Conservation (phyloP, 805 yeast genomes). For the Candida lessepsii region DNA sequence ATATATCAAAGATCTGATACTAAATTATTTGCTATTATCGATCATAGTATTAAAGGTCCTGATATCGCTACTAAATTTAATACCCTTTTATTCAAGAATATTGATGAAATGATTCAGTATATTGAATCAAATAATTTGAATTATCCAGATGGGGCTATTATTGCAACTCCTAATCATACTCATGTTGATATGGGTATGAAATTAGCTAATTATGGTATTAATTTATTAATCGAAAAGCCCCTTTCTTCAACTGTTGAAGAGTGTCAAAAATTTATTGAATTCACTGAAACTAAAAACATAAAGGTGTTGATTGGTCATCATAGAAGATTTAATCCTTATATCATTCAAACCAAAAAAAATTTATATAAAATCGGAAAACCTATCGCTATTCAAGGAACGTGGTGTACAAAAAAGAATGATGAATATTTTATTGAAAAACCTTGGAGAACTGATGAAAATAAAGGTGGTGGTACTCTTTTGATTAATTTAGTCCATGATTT, state of each 20-base stretch:
- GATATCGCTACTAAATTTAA: conserved; percentile 26
- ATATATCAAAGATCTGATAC: conserved; percentile 24
- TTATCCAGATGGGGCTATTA: conserved; percentile 40
- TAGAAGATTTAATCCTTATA: conserved; percentile 42
- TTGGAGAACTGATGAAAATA: conserved; percentile 35
- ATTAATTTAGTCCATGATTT: conserved; percentile 43
- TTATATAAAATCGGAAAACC: conserved; percentile 29
- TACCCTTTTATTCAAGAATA: conserved; percentile 23
- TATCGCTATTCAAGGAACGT: conserved; percentile 41
- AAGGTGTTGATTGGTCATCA: conserved; percentile 42
- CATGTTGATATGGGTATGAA: conserved; percentile 34
- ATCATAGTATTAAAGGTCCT: conserved; percentile 31
- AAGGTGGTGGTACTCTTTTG: conserved; percentile 42
- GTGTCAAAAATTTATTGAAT: conserved; percentile 28
- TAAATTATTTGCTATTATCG: conserved; percentile 34
- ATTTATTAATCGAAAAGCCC: conserved; percentile 42
- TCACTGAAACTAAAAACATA: conserved; percentile 19
- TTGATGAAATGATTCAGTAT: conserved; percentile 26
- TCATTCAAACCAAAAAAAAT: conserved; percentile 36
- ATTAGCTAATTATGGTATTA: conserved; percentile 35
- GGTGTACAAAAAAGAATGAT: conserved; percentile 38
- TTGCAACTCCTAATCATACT: conserved; percentile 43
- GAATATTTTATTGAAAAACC: conserved; percentile 35
- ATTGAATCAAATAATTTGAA: conserved; percentile 21
- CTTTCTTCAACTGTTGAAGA: conserved; percentile 35